Base-by-base conservation (phyloP, 495 filamentous ascomycete species). In the Diplogelasinospora grovesii region DNA sequence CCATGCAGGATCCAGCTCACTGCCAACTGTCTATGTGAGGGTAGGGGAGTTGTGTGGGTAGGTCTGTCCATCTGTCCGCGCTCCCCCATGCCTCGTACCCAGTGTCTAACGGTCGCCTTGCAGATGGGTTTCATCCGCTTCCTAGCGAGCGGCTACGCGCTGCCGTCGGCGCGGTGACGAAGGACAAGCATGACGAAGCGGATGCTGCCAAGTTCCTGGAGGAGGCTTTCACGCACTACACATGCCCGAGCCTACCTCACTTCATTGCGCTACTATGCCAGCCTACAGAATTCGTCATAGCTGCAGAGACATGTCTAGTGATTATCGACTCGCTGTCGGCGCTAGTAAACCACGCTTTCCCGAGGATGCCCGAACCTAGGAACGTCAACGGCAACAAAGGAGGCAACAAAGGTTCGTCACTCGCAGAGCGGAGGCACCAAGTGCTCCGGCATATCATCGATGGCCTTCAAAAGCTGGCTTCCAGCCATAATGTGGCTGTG, bases 11-110 rank as follows among this genome's bases (percentile, higher is more conserved):
- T 90, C 49, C 87, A 82, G 56, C 64, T 82, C 22, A 70, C 80
- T 26, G 72, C 74, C n/a, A 76, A 73, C 53, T 75, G 78, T 38
- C 64, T 95, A 14, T 49, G 63, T 27, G 69, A 69, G 34, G 79
- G 83, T 24, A 59, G 72, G 14, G 66, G 71, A 29, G 87, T 93
- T 8, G 71, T 89, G 21, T 96, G 89, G 89, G 79, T 94, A 65
- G 88, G 87, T 92, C 64, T 57, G 79, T 73, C 52, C 32, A 32
- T 18, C 37, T 23, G 33, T 25, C 15, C 22, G 40, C 26, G 43
- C 29, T 15, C 21, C 41, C 30, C 47, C 22, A 13, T 36, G 39
- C 5, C 22, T 44, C 14, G 18, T 13, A 10, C 0, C 22, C 40
- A 36, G 16, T 41, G 27, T 45, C 41, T 54, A 5, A 50, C 37